phyloP scores from a whole-genome alignment of 1,284 basidiomycete species.

The Neolentinus lepideus region DNA sequence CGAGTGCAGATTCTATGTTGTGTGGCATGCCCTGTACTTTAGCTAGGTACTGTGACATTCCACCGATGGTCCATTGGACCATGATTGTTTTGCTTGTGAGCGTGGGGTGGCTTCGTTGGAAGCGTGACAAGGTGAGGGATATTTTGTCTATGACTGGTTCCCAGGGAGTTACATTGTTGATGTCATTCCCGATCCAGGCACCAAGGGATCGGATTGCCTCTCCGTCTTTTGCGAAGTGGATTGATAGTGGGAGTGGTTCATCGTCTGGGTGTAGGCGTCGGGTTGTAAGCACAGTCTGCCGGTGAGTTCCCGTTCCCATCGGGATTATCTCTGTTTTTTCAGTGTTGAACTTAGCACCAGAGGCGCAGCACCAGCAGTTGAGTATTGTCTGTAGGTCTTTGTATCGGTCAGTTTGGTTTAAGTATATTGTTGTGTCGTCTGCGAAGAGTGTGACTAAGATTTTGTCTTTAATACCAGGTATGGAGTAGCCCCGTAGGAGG shows the following conservation, averaged over 20 bases:
- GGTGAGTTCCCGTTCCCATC: conserved; percentile 15
- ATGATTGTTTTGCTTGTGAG: conserved; percentile 13
- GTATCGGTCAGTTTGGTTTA: conserved; percentile 14
- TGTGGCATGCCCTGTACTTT: conserved; percentile 19
- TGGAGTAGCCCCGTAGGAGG: conserved; percentile 10
- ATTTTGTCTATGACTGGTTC: conserved; percentile 12
- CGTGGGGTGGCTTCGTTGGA: conserved; percentile 12
- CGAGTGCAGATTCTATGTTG: not conserved
- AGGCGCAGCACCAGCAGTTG: conserved; percentile 22
- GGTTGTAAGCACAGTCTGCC: conserved; percentile 4
- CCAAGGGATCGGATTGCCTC: conserved; percentile 19
- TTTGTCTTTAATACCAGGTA: conserved; percentile 8
- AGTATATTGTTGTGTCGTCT: conserved; percentile 22
- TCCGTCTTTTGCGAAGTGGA: conserved; percentile 16
- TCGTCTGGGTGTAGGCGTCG: not conserved
- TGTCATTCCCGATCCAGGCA: conserved; percentile 19
- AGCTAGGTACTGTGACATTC: conserved; percentile 19
- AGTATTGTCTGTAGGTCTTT: conserved; percentile 14
- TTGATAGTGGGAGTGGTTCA: not conserved
- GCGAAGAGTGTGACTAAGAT: conserved; percentile 22
- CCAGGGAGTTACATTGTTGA: conserved; percentile 13
- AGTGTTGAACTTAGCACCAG: conserved; percentile 26
- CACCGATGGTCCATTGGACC: conserved; percentile 14
- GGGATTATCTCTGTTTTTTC: conserved; percentile 28
- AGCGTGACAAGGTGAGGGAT: conserved; percentile 7